Base-by-base conservation (phyloP, 148 eudicot genomes). In the Chenopodium quinoa region DNA sequence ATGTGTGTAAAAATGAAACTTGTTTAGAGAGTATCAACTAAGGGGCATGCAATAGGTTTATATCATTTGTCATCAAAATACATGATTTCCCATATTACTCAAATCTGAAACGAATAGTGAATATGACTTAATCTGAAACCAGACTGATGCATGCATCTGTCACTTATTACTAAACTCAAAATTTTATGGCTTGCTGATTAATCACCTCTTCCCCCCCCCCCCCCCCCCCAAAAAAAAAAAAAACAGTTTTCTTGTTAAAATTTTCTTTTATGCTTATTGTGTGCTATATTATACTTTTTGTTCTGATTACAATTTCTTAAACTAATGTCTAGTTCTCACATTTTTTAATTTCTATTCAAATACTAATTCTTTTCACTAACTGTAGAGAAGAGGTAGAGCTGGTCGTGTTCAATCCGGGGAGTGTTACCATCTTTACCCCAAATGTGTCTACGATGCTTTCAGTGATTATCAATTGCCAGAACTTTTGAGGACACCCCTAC, bases 361-460 rank as follows among this genome's bases (percentile, higher is more conserved):
- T 56, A 46, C 74, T 40, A 67, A 85, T 73, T 75, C 32, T 50
- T 17, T 40, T 71, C 25, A 79, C 79, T 77, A 68, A 83, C 52
- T 80, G 63, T 81, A 96, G 98, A 90, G 98, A 90, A 93, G 89
- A 89, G 98, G 99, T 44, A 89, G 99, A 87, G 99, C 98, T 84
- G 99, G 99, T 23, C 99, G 99, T 88, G 98, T 96, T 73, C 99
- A 93, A 82, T 87, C 99, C 14, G 99, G 99, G 66, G 99, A 96
- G 83, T 93, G 97, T 80, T 96, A 90, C 80, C 99, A 91, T 90
- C 94, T 96, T 67, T 96, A 96, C 84, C 99, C 98, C 25, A 88
- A 89, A 79, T 92, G 90, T 85, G 99, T 96, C 34, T 88, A 96
- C 82, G 93, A 93, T 84, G 91, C 93, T 80, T 96, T 96, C 83